Evolutionary conservation across 495 filamentous ascomycete genomes (phyloP).

Genomic region (Penicillium flavigenum): DNA sequence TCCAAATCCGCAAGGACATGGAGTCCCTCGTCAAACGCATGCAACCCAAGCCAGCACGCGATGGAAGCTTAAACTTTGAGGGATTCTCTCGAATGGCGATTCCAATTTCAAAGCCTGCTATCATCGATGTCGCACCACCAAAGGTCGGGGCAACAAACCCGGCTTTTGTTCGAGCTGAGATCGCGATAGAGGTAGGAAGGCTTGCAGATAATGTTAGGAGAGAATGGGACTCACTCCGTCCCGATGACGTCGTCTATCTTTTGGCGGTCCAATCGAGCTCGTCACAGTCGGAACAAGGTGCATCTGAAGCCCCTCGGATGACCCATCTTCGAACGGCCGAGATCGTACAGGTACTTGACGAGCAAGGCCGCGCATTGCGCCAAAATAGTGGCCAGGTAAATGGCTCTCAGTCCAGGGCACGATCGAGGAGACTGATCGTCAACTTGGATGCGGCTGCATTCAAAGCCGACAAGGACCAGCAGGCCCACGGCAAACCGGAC

Average conservation of each 20-base stretch:
- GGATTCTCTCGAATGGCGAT: constrained; percentile 93
- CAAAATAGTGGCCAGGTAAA: constrained; percentile 56
- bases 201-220: constrained; percentile 69
- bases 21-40: constrained; percentile 78
- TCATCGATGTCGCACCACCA: constrained; percentile 81
- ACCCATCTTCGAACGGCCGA: constrained; percentile 77
- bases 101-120: constrained; percentile 79
- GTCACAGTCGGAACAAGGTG: constrained; percentile 46
- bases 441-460: constrained; percentile 79
- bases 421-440: constrained; percentile 68
- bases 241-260: constrained; percentile 89
- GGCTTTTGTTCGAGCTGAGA: constrained; percentile 82
- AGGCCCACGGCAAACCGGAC: constrained; percentile 63
- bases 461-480: constrained; percentile 69
- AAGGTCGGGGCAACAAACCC: constrained; percentile 83
- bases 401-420: constrained; percentile 52
- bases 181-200: constrained; percentile 80
- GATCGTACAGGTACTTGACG: constrained; percentile 83
- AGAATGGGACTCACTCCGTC: constrained; percentile 90
- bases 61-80: constrained; percentile 67
- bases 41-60: constrained; percentile 62
- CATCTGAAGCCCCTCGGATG: constrained; percentile 59
- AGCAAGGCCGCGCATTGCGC: constrained; percentile 75
- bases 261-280: constrained; percentile 60
- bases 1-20: constrained; percentile 88